phyloP scores from a whole-genome alignment of 176 grass and related monocot species.

The Hsuehochloa calcarea region DNA sequence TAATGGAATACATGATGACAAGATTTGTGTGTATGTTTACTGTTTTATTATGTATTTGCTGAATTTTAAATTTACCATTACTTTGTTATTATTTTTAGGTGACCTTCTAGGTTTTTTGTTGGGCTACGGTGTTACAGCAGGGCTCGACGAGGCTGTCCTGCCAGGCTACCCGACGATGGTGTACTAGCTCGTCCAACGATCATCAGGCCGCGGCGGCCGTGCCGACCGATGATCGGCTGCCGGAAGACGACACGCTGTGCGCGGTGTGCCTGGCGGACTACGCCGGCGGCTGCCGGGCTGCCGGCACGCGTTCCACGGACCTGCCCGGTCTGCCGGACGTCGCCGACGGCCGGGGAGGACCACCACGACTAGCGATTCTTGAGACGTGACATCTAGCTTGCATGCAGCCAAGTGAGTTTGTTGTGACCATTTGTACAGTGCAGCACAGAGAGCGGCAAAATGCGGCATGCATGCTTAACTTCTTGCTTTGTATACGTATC shows the following conservation, averaged over 20 bases:
- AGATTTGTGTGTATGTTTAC: no score
- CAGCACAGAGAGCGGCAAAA: not conserved
- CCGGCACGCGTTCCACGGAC: slow-evolving; percentile 57
- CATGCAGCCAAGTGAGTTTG: not conserved
- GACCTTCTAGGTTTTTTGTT: no score
- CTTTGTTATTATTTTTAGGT: no score
- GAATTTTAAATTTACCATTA: no score
- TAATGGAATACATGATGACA: no score
- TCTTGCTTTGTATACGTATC: not conserved
- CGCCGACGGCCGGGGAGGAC: slow-evolving; percentile 21
- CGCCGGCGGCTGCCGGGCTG: slow-evolving; percentile 42
- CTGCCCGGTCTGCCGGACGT: slow-evolving; percentile 57
- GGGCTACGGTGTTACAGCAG: no score
- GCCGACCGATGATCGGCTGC: no score
- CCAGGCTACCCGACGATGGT: slow-evolving; percentile 24
- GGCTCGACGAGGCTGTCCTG: slow-evolving; percentile 35
- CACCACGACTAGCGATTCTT: not conserved
- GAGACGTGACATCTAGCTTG: not conserved
- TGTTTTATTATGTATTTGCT: no score
- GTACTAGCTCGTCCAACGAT: slow-evolving; percentile 14
- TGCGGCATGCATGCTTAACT: not conserved
- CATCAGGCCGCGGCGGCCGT: not conserved
- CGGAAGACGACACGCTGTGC: slow-evolving; percentile 10
- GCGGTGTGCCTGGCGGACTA: slow-evolving; percentile 49
- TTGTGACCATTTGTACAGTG: not conserved